phyloP scores from a whole-genome alignment of 1,139 yeast genomes.

The Saccharomyces hybrid region DNA sequence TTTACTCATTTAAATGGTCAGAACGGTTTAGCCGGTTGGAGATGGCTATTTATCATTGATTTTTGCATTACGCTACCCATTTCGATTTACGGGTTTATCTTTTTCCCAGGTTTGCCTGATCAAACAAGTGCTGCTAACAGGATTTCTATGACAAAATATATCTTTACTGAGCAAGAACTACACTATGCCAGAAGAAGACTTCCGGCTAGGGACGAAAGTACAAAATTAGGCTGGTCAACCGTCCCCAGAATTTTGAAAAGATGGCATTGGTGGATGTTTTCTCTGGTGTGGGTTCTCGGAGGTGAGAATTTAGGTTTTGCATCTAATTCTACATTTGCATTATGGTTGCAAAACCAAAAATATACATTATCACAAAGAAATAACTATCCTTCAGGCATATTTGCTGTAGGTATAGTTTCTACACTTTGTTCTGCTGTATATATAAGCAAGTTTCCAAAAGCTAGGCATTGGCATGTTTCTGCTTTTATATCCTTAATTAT shows the following conservation, averaged over 20 bases:
- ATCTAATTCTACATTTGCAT: conserved; percentile 45
- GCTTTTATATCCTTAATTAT: conserved; percentile 37
- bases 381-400: conserved; percentile 52
- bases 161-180: conserved; percentile 37
- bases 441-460: conserved; percentile 37
- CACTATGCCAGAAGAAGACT: conserved; percentile 36
- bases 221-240: conserved; percentile 40
- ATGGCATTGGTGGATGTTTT: conserved; percentile 56
- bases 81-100: conserved; percentile 45
- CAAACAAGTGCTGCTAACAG: conserved; percentile 8
- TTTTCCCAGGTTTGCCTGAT: conserved; percentile 43
- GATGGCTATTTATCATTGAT: conserved; percentile 62
- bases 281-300: conserved; percentile 50
- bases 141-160: conserved; percentile 22
- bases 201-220: conserved; percentile 35
- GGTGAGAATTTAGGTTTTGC: conserved; percentile 53
- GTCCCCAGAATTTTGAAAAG: conserved; percentile 42
- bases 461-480: conserved; percentile 48
- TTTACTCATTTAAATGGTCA: conserved; percentile 41
- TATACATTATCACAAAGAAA: conserved; percentile 44
- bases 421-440: conserved; percentile 43
- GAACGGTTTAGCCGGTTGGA: conserved; percentile 52
- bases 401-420: conserved; percentile 45
- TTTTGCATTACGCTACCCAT: conserved; percentile 50
- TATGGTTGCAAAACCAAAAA: conserved; percentile 41